Evolutionary conservation across 257 asterid species (phyloP), one percentile per base, ranked within the genome.

Genomic region (Forsythia viridissima): DNA sequence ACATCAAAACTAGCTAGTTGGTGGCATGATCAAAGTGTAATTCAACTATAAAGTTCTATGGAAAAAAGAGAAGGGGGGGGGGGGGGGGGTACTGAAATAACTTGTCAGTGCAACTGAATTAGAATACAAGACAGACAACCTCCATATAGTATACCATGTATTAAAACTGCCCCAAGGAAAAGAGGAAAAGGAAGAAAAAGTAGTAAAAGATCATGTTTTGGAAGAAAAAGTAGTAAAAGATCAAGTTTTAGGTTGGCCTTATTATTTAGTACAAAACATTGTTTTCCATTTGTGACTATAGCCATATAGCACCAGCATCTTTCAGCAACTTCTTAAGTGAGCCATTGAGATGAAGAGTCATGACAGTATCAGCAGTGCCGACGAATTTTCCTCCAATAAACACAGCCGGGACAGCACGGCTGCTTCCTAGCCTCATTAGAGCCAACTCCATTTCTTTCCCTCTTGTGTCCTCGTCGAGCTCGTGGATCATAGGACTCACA

Each of bases 251-350:
- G 38, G 51, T 72, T 72, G 21, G 76, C 34, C 76, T 48, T 73
- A 21, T 41, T 65, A 73, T 5, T 46, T 36, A 3, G 34, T 44
- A n/a, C 24, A 37, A 46, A 20, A 46, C n/a, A 46, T 12, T 5
- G 18, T 4, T 40, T 52, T 12, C 71, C 67, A 3, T 15, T 13
- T 57, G 34, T 6, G 34, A 70, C 85, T 84, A 91, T 34, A 93
- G 97, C 98, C 98, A 93, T 8, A 93, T 67, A 42, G 98, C 98
- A 20, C 97, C 97, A 63, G 95, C 97, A 52, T 91, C 97, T 57
- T 81, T 93, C 71, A 93, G 93, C 98, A 90, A 86, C 84, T 81
- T 85, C 79, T 88, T 93, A 37, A 93, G 91, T 0, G 97, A 74
- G 24, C 98, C 97, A 36, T 90, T 76, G 46, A 93, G 88, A 72